phyloP scores from a whole-genome alignment of 2,329 filamentous ascomycete species.

The Tympanopsis confertula region DNA sequence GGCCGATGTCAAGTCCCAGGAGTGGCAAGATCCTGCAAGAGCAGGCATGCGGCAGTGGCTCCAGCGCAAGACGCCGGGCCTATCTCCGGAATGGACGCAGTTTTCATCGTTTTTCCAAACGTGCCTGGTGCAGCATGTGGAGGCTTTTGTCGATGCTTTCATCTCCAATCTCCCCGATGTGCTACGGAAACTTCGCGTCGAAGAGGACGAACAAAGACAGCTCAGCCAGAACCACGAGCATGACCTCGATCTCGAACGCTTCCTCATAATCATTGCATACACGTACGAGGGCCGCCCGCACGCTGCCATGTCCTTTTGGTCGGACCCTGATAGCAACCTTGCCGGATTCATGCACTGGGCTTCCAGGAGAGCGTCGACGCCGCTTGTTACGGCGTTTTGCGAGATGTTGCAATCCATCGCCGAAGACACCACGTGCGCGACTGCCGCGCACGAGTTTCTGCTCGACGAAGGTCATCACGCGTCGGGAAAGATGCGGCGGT shows the following conservation, averaged over 20 bases:
- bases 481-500: constrained; percentile 68
- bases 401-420: constrained; percentile 89
- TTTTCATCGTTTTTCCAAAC: constrained; percentile 64
- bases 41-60: constrained; percentile 72
- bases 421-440: constrained; percentile 69
- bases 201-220: constrained; percentile 79
- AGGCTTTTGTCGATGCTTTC: constrained; percentile 80
- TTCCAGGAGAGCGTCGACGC: constrained; percentile 87
- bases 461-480: constrained; percentile 70
- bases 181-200: constrained; percentile 69
- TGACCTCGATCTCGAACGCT: constrained; percentile 71
- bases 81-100: constrained; percentile 54
- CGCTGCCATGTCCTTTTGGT: constrained; percentile 81
- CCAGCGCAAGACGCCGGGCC: constrained; percentile 63
- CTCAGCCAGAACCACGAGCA: constrained; percentile 53
- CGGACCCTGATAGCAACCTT: constrained; percentile 80
- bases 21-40: constrained; percentile 82
- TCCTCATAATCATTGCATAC: constrained; percentile 84
- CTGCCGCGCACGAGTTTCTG: constrained; percentile 76
- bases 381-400: constrained; percentile 91
- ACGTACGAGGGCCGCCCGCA: constrained; percentile 78
- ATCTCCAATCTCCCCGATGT: constrained; percentile 93
- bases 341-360: constrained; percentile 95
- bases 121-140: constrained; percentile 68
- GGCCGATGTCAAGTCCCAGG: constrained; percentile 65